These are phyloP conservation scores for Physaria fendleri DNA, from an alignment of 345 rosid species.

Conservation along the genomic window DNA sequence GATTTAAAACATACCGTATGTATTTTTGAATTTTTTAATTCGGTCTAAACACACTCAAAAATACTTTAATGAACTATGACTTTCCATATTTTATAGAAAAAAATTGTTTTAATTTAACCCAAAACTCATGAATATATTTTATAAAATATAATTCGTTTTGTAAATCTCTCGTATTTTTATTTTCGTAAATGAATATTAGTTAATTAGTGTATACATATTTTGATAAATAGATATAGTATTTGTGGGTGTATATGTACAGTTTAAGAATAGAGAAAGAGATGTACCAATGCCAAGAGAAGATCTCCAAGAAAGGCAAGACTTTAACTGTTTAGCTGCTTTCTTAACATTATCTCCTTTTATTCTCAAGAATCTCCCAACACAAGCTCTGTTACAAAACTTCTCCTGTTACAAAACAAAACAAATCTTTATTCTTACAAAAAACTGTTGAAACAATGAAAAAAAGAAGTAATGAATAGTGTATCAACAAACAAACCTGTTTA, in stretches of 20 bases:
- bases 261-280: neutral
- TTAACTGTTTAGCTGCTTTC: conserved; percentile 74
- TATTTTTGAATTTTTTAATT: too few species aligned
- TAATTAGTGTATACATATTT: too few species aligned
- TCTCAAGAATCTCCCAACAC: conserved; percentile 72
- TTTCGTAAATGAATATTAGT: too few species aligned
- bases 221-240: neutral
- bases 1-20: too few species aligned
- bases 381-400: conserved; percentile 72
- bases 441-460: neutral
- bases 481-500: conserved; percentile 59
- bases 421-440: neutral
- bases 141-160: too few species aligned
- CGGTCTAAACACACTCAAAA: too few species aligned
- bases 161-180: too few species aligned
- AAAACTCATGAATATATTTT: too few species aligned
- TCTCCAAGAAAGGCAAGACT: conserved; percentile 92
- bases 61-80: too few species aligned
- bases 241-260: neutral
- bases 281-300: conserved; percentile 69
- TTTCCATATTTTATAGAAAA: neutral
- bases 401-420: neutral
- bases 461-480: neutral
- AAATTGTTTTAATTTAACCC: too few species aligned
- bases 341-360: conserved; percentile 74